Conservation (phyloP, 495 filamentous ascomycete species). For the Extremus antarcticus region DNA sequence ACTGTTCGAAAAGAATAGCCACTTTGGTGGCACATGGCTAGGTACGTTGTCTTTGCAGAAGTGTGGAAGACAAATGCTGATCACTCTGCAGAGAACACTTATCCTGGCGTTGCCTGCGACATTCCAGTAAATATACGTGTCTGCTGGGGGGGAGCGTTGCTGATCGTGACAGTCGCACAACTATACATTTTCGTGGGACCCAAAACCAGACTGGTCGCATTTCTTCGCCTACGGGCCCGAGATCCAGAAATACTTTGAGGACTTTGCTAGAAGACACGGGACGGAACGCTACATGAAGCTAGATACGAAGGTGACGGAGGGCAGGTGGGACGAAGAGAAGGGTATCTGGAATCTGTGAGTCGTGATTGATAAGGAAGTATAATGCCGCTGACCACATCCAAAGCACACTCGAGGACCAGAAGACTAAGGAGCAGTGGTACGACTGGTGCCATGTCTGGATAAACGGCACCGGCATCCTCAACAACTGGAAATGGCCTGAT, state of each 20-base stretch:
- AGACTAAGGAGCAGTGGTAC: constrained; percentile 5
- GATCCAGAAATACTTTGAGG: constrained; percentile 27
- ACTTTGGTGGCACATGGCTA: constrained; percentile 59
- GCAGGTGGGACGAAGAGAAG: constrained; percentile 21
- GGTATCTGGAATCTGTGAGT: constrained; percentile 27
- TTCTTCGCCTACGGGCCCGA: constrained; percentile 26
- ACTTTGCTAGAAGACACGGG: constrained; percentile 24
- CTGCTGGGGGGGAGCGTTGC: constrained; percentile 24
- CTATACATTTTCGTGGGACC: constrained; percentile 25
- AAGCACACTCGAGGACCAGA: constrained; percentile 22
- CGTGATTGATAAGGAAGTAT: not conserved
- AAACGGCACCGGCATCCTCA: constrained; percentile 25
- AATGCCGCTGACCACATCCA: constrained; percentile 18
- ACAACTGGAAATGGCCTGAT: constrained; percentile 27
- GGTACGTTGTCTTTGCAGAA: not conserved
- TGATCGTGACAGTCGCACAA: constrained; percentile 39
- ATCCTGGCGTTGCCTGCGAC: constrained; percentile 18
- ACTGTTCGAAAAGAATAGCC: constrained; percentile 65
- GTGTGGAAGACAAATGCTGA: not conserved
- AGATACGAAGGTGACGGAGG: constrained; percentile 20
- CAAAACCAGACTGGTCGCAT: constrained; percentile 26
- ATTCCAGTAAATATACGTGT: constrained; percentile 2
- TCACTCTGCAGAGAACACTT: constrained; percentile 8
- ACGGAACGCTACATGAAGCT: constrained; percentile 28
- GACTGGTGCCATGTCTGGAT: constrained; percentile 25